Base-by-base conservation (phyloP, 2,329 filamentous ascomycete genomes). In the Neocucurbitaria cava region DNA sequence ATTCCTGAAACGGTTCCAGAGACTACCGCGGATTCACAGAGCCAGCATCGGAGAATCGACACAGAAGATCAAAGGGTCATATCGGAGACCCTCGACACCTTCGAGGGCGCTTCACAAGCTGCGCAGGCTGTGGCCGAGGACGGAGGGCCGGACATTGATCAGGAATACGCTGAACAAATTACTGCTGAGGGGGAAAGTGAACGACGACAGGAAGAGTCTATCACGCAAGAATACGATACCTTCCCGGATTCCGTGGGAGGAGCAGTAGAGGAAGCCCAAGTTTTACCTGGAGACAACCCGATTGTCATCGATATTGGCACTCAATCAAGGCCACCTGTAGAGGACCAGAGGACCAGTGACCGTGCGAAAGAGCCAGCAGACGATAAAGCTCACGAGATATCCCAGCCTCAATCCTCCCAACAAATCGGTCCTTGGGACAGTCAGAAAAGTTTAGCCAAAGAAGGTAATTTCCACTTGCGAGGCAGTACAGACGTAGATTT, bases 1-100 rank as follows among this genome's bases (percentile, higher is more conserved):
- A 68, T 72, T 17, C 62, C 69, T 4, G 69, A 72, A 43, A 72
- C 69, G 2, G 46, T 69, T 3, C 53, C 61, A n/a, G 66, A 69
- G 17, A 58, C 50, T 7, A 44, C 53, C 8, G 54, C 60, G 26
- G 60, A 68, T 7, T 52, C 59, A 9, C 57, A 63, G 39, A 59
- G 53, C 24, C 60, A 68, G 35, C 39, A 17, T 23, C 56, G 51
- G 21, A 17, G 39, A 28, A 18, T 35, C 13, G 44, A 45, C 36
- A 42, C 40, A 23, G 47, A 58, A 36, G 49, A 52, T 41, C 52
- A 18, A 36, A 35, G 21, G 18, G 49, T 53, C 30, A 42, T 45
- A n/a, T 24, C 48, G 6, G 52, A 56, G 7, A 55, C 53, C 7
- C n/a, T 56, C 43, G 57, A 54, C 23, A 42, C 35, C 18, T 13